phyloP scores from a whole-genome alignment of 2,329 filamentous ascomycete species.

The Exophiala spinifera region DNA sequence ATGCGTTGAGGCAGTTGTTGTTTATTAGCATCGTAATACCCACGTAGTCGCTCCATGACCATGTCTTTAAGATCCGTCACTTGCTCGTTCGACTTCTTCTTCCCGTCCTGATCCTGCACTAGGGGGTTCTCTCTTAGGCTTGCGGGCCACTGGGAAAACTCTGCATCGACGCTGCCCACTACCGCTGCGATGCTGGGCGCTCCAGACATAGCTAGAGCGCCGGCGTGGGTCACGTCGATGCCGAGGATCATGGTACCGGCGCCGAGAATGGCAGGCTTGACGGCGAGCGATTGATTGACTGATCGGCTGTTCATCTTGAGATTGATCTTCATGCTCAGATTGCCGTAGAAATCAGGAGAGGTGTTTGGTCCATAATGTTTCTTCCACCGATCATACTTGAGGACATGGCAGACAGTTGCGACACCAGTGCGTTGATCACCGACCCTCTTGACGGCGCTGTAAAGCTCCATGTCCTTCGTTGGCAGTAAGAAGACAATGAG shows the following conservation, averaged over 20 bases:
- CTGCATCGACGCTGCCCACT: constrained; percentile 68
- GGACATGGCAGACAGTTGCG: constrained; percentile 61
- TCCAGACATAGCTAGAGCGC: constrained; percentile 55
- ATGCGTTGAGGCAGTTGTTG: constrained; percentile 65
- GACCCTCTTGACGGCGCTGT: constrained; percentile 64
- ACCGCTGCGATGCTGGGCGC: constrained; percentile 75
- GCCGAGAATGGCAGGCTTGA: constrained; percentile 57
- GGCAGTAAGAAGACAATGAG: constrained; percentile 62
- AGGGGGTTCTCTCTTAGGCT: constrained; percentile 53
- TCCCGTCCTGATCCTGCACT: neutral
- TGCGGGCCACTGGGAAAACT: constrained; percentile 75
- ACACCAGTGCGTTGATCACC: constrained; percentile 60
- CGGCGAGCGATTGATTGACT: constrained; percentile 62
- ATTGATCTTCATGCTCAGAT: constrained; percentile 76
- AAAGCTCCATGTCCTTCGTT: constrained; percentile 52
- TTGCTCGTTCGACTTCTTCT: constrained; percentile 66
- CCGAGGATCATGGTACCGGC: constrained; percentile 80
- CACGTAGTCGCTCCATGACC: constrained; percentile 60
- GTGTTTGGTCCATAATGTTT: neutral
- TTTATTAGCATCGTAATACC: constrained; percentile 56
- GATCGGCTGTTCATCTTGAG: constrained; percentile 65
- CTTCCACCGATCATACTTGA: constrained; percentile 25
- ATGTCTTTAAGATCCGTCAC: constrained; percentile 60
- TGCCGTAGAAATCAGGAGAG: constrained; percentile 55
- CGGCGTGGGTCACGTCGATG: constrained; percentile 86